Evolutionary conservation across 345 rosid genomes (phyloP).

Genomic region (Boechera retrofracta): DNA sequence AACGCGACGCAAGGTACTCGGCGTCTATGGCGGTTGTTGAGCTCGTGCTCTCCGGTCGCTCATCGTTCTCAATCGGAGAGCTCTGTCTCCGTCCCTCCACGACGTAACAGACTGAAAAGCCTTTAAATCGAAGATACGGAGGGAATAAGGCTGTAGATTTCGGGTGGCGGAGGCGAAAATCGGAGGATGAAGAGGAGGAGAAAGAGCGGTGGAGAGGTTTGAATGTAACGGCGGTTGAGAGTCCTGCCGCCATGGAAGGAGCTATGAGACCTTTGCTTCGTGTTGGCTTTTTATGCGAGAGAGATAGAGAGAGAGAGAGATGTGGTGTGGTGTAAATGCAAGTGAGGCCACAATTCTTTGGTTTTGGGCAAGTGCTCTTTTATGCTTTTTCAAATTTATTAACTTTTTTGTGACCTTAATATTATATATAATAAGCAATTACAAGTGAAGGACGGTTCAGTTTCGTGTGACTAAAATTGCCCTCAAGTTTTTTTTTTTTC

Average conservation of each 20-base stretch:
- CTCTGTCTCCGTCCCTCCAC: slow-evolving; percentile 58
- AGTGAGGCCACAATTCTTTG: slow-evolving; percentile 48
- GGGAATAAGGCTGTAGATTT: slow-evolving; percentile 46
- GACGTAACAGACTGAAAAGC: slow-evolving; percentile 64
- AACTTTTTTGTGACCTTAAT: background rate
- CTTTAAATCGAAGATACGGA: slow-evolving; percentile 35
- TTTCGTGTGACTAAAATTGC: slow-evolving; percentile 31
- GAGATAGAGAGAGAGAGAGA: slow-evolving; percentile 1
- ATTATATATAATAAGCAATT: background rate
- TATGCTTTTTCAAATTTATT: background rate
- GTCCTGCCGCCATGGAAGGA: slow-evolving; percentile 72
- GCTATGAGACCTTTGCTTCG: background rate
- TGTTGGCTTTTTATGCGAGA: background rate
- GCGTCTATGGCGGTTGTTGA: slow-evolving; percentile 12
- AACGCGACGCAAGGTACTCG: slow-evolving; percentile 46
- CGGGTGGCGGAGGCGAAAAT: slow-evolving; percentile 39
- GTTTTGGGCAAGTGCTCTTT: slow-evolving; percentile 6
- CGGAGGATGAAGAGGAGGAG: slow-evolving; percentile 29
- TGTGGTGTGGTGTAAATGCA: slow-evolving; percentile 42
- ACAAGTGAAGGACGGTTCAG: slow-evolving; percentile 31
- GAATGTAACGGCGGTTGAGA: slow-evolving; percentile 53
- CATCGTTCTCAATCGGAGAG: slow-evolving; percentile 41
- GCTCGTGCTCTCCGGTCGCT: slow-evolving; percentile 32
- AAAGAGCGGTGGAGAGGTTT: slow-evolving; percentile 50
- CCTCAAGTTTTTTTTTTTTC: slow-evolving; percentile 3